Base-by-base conservation (phyloP, 2,329 filamentous ascomycete species). In the Xylariaceae sp. region DNA sequence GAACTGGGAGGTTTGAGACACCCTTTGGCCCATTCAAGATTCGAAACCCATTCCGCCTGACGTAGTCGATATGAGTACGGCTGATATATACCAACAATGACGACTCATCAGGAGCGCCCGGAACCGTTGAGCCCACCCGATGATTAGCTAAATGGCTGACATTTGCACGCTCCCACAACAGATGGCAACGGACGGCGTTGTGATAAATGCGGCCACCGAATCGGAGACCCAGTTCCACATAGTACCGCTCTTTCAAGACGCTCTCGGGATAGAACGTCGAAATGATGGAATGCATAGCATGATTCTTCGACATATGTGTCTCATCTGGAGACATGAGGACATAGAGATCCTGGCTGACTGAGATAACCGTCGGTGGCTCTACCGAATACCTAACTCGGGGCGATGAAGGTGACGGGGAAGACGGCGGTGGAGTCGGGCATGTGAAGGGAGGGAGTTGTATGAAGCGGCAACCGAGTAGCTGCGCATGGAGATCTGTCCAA, bases 401-500 rank as follows among this genome's bases (percentile, higher is more conserved):
- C 13, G 51, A 18, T 2, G 51, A 51, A 17, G 54, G 7, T 4
- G 75, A 73, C 23, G 73, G 70, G 50, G 74, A 60, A 15, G 68
- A 66, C 10, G 62, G 7, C 35, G 63, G 63, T 1, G 80, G 79
- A 2, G 74, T 66, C 1, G 79, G 78, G 4, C 69, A 75, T 44
- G 72, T 71, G 66, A 77, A 76, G 4, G 75, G 67, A 13, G 77
- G 74, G 11, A 75, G 72, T 64, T 78, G 72, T 30, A 71, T 61
- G 70, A 83, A 85, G 49, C 70, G 70, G 13, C 74, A 78, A 23
- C 75, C 76, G 4, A 85, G 78, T 1, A 83, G 70, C 49, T 73
- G 68, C 8, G 74, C 66, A 60, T 85, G 82, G 1, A 74, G 58
- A 56, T 84, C 81, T 13, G 78, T 83, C 82, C 82, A 85, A 66